Base-by-base conservation (phyloP, 495 filamentous ascomycete species). In the Clavariopsis aquatica region DNA sequence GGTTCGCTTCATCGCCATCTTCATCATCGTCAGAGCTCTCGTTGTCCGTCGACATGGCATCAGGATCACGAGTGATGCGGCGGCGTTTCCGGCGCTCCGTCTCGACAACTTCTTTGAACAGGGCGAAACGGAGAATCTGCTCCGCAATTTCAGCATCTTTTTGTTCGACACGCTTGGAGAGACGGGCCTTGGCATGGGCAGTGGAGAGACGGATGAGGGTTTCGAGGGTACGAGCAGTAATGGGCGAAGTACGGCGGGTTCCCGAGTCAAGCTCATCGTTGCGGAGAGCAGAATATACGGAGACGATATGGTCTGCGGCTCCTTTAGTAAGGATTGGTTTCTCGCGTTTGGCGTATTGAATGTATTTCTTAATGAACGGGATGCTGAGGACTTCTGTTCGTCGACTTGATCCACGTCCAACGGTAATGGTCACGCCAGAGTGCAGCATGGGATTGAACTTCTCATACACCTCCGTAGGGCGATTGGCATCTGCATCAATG, bases 281-380 rank as follows among this genome's bases (percentile, higher is more conserved):
- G 52, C 94, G 85, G 9, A 99, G 84, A 22, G 89, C 89, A 26
- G 93, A 93, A 76, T 97, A 99, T n/a, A 92, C 89, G 17, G 89
- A 83, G 52, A 93, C 87, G 71, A 98, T 95, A 68, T 95, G 90
- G 69, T 96, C 90, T 41, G 92, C 90, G 10, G 95, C 94, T 27
- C 91, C 92, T 73, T 93, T 93, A 17, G 95, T 96, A 59, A 99
- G 78, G 24, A 95, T 80, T 4, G 94, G 94, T 84, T 92, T 93
- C 73, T 94, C 80, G 27, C 86, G 87, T 78, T 98, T 98, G 68
- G 95, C 93, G 75, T 99, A 99, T 74, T 99, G 94, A 62, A 99
- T 92, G 75, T 97, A 99, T 77, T 99, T 99, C 81, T 98, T 98
- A 78, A 99, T 92, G 79, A 99, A 99, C 0, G 93, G 92, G 61